Conservation (phyloP, 2,329 filamentous ascomycete species). For the Nigrospora osmanthi region DNA sequence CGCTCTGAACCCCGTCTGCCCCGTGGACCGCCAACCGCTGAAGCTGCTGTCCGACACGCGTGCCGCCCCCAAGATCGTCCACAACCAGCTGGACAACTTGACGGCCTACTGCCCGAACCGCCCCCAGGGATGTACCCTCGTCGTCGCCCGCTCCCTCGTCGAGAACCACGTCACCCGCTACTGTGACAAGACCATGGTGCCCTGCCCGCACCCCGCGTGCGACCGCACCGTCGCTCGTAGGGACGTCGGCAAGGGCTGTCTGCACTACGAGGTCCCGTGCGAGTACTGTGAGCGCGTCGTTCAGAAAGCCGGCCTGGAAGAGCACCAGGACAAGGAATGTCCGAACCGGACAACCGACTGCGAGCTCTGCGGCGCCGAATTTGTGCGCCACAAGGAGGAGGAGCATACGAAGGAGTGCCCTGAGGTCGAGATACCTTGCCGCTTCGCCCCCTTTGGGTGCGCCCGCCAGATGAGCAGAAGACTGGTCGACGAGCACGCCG, state of each 20-base stretch:
- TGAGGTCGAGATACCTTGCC: slow-evolving; percentile 31
- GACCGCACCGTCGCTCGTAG: slow-evolving; percentile 42
- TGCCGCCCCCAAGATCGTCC: slow-evolving; percentile 37
- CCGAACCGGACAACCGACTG: slow-evolving; percentile 40
- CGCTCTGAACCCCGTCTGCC: slow-evolving; percentile 38
- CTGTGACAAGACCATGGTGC: slow-evolving; percentile 46
- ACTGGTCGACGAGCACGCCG: slow-evolving; percentile 34
- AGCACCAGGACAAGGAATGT: slow-evolving; percentile 36
- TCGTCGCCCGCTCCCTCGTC: slow-evolving; percentile 44
- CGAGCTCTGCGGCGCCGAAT: slow-evolving; percentile 35
- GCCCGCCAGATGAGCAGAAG: slow-evolving; percentile 27
- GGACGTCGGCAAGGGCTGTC: slow-evolving; percentile 42
- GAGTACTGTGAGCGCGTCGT: slow-evolving; percentile 43
- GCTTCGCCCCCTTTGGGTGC: slow-evolving; percentile 43
- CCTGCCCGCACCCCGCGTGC: slow-evolving; percentile 48
- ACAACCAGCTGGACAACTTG: slow-evolving; percentile 54
- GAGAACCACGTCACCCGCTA: slow-evolving; percentile 48
- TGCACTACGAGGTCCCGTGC: slow-evolving; percentile 44
- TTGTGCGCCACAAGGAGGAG: slow-evolving; percentile 35
- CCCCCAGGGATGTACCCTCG: slow-evolving; percentile 38
- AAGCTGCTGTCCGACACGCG: slow-evolving; percentile 23
- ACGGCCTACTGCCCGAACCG: slow-evolving; percentile 50
- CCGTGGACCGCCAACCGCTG: slow-evolving; percentile 44
- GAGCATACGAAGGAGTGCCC: slow-evolving; percentile 40
- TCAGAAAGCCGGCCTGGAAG: slow-evolving; percentile 38